Evolutionary conservation across 2,329 filamentous ascomycete genomes (phyloP).

Genomic region (Cladophialophora carrionii): DNA sequence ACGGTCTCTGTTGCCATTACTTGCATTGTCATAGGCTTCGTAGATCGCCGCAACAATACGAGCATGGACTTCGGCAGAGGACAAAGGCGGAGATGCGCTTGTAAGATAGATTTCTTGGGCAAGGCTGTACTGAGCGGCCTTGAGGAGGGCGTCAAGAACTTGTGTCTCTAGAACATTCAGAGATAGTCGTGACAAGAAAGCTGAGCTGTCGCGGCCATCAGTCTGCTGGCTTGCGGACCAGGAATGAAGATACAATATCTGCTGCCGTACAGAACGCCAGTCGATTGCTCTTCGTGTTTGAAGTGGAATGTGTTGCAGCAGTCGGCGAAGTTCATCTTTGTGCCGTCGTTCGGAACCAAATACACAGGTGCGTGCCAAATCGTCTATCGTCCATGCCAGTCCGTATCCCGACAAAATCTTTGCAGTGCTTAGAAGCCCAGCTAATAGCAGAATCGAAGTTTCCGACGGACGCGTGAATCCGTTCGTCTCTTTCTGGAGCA

Average conservation of each 20-base stretch:
- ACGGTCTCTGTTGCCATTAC: constrained; percentile 65
- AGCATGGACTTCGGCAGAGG: constrained; percentile 54
- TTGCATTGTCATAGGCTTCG: constrained; percentile 65
- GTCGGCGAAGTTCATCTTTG: constrained; percentile 55
- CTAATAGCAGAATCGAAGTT: constrained; percentile 48
- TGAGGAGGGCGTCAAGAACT: constrained; percentile 60
- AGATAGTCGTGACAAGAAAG: constrained; percentile 38
- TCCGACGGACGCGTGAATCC: constrained; percentile 47
- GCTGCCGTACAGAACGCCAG: constrained; percentile 55
- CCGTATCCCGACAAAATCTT: constrained; percentile 48
- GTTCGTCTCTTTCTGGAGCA: constrained; percentile 47
- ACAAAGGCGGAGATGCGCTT: constrained; percentile 45
- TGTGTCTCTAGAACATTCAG: constrained; percentile 54
- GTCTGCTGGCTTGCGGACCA: constrained; percentile 53
- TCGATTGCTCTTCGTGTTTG: constrained; percentile 51
- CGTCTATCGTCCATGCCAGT: constrained; percentile 44
- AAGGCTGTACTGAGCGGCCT: constrained; percentile 50
- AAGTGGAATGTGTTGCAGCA: constrained; percentile 54
- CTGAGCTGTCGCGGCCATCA: constrained; percentile 30
- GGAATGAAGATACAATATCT: constrained; percentile 63
- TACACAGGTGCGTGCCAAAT: constrained; percentile 56
- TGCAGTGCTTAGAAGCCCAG: constrained; percentile 48
- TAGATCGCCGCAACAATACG: constrained; percentile 58
- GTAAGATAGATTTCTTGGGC: constrained; percentile 48
- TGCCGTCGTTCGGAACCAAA: constrained; percentile 59